Base-by-base conservation (phyloP, 1,139 yeast genomes). In the Geotrichum klebahnii region DNA sequence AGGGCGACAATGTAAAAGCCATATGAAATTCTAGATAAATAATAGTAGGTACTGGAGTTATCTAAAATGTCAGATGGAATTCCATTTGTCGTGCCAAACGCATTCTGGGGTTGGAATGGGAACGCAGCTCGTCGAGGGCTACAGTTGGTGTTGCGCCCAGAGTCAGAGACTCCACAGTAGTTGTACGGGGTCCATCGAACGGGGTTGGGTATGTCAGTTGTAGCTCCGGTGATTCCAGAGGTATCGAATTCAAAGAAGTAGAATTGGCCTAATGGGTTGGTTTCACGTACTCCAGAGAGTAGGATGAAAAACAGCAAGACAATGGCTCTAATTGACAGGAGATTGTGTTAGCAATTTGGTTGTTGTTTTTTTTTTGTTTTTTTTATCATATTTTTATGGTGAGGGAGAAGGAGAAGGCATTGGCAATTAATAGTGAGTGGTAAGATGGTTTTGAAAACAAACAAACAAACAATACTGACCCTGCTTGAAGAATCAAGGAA, bases 131-230 rank as follows among this genome's bases (percentile, higher is more conserved):
- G 51, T 46, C 67, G 68, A 9, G 61, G 52, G 17, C 78, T 63
- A 68, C 92, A 84, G 54, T 74, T 63, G 49, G 62, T 54, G 55
- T 70, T 67, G 48, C 68, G 63, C 48, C 71, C 70, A 45, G 24
- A 72, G 55, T 67, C 61, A 26, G 52, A 53, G 23, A 69, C 78
- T 34, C 57, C 80, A 69, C 95, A 87, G 54, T 73, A 62, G 46
- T 76, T 74, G 67, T 84, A 86, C 59, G 75, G 72, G n/a, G 88
- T 83, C 95, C 95, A 86, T 65, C 87, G 74, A 3, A 82, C 73
- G 31, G 67, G 60, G 22, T 64, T 58, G 44, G 70, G 67, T 3
- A 68, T 50, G 45, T 63, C 24, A 17, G 14, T 12, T 6, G 34
- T 14, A 17, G 83, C 80, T 40, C 76, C 75, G 10, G 75, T 62